Conservation (phyloP, 2,329 filamentous ascomycete species). For the Fusarium sp. region DNA sequence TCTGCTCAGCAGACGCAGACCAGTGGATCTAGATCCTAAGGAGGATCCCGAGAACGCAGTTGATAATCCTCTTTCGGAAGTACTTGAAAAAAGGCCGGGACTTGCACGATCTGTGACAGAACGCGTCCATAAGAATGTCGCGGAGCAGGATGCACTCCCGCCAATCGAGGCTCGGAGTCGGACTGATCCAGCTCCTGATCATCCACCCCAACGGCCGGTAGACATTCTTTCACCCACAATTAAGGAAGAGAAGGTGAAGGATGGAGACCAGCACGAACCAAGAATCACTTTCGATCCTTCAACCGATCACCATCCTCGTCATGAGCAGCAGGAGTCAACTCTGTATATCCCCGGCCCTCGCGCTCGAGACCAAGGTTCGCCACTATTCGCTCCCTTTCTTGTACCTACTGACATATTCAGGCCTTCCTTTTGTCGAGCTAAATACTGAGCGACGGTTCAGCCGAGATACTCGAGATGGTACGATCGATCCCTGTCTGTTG, state of each 20-base stretch:
- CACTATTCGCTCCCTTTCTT: neutral
- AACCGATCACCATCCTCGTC: slow-evolving; percentile 38
- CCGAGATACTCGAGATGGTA: slow-evolving; percentile 33
- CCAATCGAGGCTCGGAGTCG: slow-evolving; percentile 21
- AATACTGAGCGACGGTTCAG: slow-evolving; percentile 28
- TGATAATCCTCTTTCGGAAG: neutral
- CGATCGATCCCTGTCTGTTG: neutral
- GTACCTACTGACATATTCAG: slow-evolving; percentile 22
- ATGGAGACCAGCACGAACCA: neutral
- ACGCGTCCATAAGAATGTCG: neutral
- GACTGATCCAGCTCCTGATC: slow-evolving; percentile 15
- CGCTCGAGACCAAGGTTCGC: slow-evolving; percentile 44
- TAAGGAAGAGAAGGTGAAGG: slow-evolving; percentile 1
- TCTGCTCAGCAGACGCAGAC: slow-evolving; percentile 16
- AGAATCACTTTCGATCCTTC: slow-evolving; percentile 45
- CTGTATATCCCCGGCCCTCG: slow-evolving; percentile 47
- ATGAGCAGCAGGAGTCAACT: slow-evolving; percentile 38
- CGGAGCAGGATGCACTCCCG: slow-evolving; percentile 5
- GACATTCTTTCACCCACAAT: neutral
- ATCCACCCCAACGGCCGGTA: neutral
- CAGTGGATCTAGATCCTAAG: neutral
- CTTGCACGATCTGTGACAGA: slow-evolving; percentile 18
- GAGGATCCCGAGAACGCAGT: slow-evolving; percentile 16
- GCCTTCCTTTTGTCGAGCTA: slow-evolving; percentile 42
- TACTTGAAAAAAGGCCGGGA: neutral